These are phyloP conservation scores for Fusarium udum DNA, from an alignment of 2,329 filamentous ascomycete genomes.

Conservation along the genomic window DNA sequence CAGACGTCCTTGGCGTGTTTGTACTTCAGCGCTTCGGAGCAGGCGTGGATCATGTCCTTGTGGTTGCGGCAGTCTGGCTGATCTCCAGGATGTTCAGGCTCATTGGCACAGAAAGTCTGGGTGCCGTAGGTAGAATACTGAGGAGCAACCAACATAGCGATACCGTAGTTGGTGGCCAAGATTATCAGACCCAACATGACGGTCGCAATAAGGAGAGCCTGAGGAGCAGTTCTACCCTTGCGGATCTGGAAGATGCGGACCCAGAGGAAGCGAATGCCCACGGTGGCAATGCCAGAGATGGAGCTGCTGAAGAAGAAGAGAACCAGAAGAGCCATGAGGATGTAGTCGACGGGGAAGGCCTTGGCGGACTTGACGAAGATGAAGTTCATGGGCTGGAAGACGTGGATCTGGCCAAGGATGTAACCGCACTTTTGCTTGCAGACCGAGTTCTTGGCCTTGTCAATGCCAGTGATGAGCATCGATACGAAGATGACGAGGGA, in stretches of 20 bases:
- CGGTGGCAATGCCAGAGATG: slow-evolving; percentile 82
- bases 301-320: slow-evolving; percentile 90
- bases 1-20: slow-evolving; percentile 81
- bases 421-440: slow-evolving; percentile 94
- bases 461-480: slow-evolving; percentile 94
- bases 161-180: slow-evolving; percentile 89
- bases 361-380: slow-evolving; percentile 78
- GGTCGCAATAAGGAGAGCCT: slow-evolving; percentile 89
- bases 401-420: slow-evolving; percentile 84
- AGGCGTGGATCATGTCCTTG: slow-evolving; percentile 78
- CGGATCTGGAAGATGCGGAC: slow-evolving; percentile 91
- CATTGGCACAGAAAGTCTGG: slow-evolving; percentile 89
- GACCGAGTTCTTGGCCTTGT: slow-evolving; percentile 95
- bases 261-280: slow-evolving; percentile 97
- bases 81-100: slow-evolving; percentile 67
- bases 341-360: slow-evolving; percentile 91
- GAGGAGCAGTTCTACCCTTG: slow-evolving; percentile 87
- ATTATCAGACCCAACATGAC: slow-evolving; percentile 91
- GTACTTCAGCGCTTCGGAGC: slow-evolving; percentile 79
- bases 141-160: slow-evolving; percentile 93
- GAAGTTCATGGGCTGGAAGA: slow-evolving; percentile 96
- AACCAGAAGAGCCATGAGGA: slow-evolving; percentile 85
- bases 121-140: slow-evolving; percentile 95
- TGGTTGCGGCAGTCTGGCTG: slow-evolving; percentile 80
- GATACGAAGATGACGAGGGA: slow-evolving; percentile 83